A percentile compares a stretch with the other conserved stretches of the same genome.
These are phyloP conservation scores for Pichia gijzeniarum DNA, from an alignment of 805 yeast species.

Conservation along the genomic window DNA sequence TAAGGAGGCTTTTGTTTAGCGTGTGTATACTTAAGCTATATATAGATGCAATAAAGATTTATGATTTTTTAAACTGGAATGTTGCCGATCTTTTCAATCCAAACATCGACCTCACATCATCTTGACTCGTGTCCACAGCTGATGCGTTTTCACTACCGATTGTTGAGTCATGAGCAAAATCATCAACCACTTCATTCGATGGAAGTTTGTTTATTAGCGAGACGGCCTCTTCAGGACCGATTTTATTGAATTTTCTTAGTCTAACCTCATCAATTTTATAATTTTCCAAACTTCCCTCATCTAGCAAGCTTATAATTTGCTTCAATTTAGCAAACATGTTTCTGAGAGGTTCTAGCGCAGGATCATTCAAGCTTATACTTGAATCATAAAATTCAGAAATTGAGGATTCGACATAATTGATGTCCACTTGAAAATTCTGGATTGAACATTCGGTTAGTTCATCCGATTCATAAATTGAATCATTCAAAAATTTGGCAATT, in stretches of 20 bases:
- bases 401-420: slow-evolving; percentile 63
- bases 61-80: slow-evolving; percentile 9
- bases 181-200: neutral
- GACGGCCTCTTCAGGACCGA: slow-evolving; percentile 67
- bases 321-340: slow-evolving; percentile 57
- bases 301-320: slow-evolving; percentile 70
- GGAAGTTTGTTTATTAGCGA: slow-evolving; percentile 48
- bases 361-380: neutral
- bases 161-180: neutral
- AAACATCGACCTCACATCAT: slow-evolving; percentile 23
- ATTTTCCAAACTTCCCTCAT: slow-evolving; percentile 37
- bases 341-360: slow-evolving; percentile 8
- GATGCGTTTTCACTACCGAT: slow-evolving; percentile 2
- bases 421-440: slow-evolving; percentile 71
- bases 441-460: slow-evolving; percentile 57
- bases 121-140: slow-evolving; percentile 8
- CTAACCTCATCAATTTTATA: slow-evolving; percentile 51
- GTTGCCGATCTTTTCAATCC: slow-evolving; percentile 22
- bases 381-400: slow-evolving; percentile 32
- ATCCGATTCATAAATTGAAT: slow-evolving; percentile 48
- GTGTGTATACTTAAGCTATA: neutral
- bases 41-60: neutral
- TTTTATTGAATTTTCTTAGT: slow-evolving; percentile 63
- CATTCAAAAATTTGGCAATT: slow-evolving; percentile 63
- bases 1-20: slow-evolving; percentile 13